These are phyloP conservation scores for Panicum hallii DNA, from an alignment of 202 grass and related monocot genomes.

Conservation along the genomic window DNA sequence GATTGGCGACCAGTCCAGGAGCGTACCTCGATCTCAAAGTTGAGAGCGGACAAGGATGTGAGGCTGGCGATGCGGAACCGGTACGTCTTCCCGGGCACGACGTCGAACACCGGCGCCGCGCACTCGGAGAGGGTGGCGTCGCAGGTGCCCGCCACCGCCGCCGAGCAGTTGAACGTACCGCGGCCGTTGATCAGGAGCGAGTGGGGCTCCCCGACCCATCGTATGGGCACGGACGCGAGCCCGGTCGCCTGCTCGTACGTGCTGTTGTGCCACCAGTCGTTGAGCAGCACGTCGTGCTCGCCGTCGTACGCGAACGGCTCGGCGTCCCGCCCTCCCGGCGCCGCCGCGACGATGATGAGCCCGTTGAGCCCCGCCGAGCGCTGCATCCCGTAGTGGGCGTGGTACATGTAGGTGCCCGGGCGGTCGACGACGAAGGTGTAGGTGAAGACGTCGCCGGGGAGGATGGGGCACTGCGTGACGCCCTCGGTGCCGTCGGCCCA, in stretches of 20 bases:
- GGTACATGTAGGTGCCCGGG: conserved; percentile 64
- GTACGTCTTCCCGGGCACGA: conserved; percentile 79
- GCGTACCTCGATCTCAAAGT: conserved; percentile 86
- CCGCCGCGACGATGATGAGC: conserved; percentile 49
- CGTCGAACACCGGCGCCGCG: conserved; percentile 53
- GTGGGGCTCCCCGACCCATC: conserved; percentile 75
- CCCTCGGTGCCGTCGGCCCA: conserved; percentile 77
- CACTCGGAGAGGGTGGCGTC: conserved; percentile 62
- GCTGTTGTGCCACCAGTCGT: conserved; percentile 91
- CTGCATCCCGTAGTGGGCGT: conserved; percentile 80
- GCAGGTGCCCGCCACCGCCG: conserved; percentile 35
- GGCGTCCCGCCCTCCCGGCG: conserved; percentile 19
- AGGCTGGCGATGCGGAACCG: conserved; percentile 72
- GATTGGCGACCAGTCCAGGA: background rate
- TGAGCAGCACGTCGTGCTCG: conserved; percentile 66
- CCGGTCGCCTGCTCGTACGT: conserved; percentile 71
- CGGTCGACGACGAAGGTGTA: conserved; percentile 68
- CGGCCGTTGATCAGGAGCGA: conserved; percentile 75
- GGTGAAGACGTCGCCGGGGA: conserved; percentile 59
- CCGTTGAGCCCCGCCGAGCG: conserved; percentile 71
- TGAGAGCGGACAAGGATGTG: conserved; percentile 79
- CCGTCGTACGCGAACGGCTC: conserved; percentile 71
- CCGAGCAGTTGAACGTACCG: conserved; percentile 68
- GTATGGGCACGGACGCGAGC: conserved; percentile 53
- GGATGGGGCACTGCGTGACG: conserved; percentile 62